Evolutionary conservation across 441 rosid species (phyloP).

Genomic region (Adansonia madagascariensis): DNA sequence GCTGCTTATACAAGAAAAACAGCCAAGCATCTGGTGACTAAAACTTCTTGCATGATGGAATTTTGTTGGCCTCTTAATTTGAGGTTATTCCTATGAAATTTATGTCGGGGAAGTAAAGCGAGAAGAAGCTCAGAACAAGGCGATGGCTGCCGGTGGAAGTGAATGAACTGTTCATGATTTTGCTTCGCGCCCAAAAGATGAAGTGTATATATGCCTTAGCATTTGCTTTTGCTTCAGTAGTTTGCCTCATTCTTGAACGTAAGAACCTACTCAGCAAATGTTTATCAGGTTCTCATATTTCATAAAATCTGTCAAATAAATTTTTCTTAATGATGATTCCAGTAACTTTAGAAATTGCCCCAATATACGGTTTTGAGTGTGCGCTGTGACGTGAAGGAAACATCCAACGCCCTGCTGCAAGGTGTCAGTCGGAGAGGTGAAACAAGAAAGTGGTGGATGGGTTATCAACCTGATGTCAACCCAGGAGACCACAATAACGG

Average conservation of each 20-base stretch:
- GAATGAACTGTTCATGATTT: constrained; percentile 30
- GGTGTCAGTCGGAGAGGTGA: too few species aligned
- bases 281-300: neutral
- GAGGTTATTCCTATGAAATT: constrained; percentile 94
- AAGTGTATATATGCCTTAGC: neutral
- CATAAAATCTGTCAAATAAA: neutral
- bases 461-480: neutral
- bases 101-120: constrained; percentile 66
- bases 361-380: neutral
- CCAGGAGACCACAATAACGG: neutral
- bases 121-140: constrained; percentile 62
- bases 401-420: too few species aligned
- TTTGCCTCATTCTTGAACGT: constrained; percentile 21
- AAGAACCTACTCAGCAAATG: neutral
- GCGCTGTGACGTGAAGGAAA: neutral
- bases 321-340: neutral
- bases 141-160: constrained; percentile 39
- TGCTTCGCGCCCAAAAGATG: constrained; percentile 8
- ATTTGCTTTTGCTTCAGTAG: constrained; percentile 22
- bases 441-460: neutral
- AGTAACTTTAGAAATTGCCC: neutral
- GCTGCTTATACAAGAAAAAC: too few species aligned
- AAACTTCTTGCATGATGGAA: neutral
- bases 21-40: neutral
- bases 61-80: constrained; percentile 22